Evolutionary conservation across 768 basidiomycete genomes (phyloP).

Genomic region (Auricularia sp.): DNA sequence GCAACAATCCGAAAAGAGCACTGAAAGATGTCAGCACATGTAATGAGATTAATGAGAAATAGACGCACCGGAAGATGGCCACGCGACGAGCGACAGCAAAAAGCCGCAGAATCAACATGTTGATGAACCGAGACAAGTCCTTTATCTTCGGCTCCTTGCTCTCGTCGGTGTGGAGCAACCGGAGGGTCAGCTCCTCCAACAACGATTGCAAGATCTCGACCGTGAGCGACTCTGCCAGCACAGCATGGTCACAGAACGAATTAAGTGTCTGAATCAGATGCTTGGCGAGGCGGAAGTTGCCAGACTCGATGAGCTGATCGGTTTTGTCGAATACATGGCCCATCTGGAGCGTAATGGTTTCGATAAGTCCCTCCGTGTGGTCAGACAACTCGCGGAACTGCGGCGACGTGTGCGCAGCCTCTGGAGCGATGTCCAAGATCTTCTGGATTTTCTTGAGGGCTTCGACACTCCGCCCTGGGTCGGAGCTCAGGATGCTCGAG

Average conservation of each 20-base stretch:
- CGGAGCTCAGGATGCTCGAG: constrained; percentile 81
- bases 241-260: constrained; percentile 83
- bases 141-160: constrained; percentile 74
- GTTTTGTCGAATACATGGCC: constrained; percentile 81
- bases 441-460: constrained; percentile 89
- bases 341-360: constrained; percentile 87
- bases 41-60: background rate
- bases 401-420: constrained; percentile 55
- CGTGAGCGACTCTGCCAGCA: constrained; percentile 79
- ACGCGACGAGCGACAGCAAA: constrained; percentile 87
- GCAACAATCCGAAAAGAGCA: constrained; percentile 69
- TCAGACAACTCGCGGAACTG: constrained; percentile 72
- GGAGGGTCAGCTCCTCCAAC: constrained; percentile 84
- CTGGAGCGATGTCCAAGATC: constrained; percentile 67
- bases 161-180: constrained; percentile 90
- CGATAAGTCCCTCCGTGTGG: constrained; percentile 74
- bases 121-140: constrained; percentile 92
- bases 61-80: constrained; percentile 76
- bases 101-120: constrained; percentile 91
- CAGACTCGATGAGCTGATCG: constrained; percentile 59
- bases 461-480: constrained; percentile 79
- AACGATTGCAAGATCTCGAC: constrained; percentile 76
- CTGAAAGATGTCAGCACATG: constrained; percentile 25
- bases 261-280: constrained; percentile 95
- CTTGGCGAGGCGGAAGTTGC: constrained; percentile 90